These are phyloP conservation scores for Trifolium pratense DNA, from an alignment of 306 rosid genomes.

Conservation along the genomic window DNA sequence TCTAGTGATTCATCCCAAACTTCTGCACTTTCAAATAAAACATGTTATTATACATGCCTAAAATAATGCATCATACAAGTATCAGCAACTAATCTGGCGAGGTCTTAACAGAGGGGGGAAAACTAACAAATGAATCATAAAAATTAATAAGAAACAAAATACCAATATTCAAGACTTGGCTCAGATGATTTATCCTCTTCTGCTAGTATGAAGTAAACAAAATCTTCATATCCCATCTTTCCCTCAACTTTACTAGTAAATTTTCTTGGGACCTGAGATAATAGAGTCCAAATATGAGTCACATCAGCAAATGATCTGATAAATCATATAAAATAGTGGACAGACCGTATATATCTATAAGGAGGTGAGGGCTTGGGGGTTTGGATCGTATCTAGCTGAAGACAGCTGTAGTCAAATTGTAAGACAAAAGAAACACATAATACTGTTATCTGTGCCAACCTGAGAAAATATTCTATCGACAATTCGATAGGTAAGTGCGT, in stretches of 20 bases:
- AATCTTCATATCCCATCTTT: constrained; percentile 99
- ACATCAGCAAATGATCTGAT: constrained; percentile 40
- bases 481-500: constrained; percentile 96
- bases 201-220: constrained; percentile 94
- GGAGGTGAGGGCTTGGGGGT: constrained; percentile 13
- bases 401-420: constrained; percentile 34
- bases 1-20: too few relatives aligned
- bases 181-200: constrained; percentile 98
- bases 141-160: constrained; percentile 45
- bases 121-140: constrained; percentile 17
- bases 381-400: constrained; percentile 23
- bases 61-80: constrained; percentile 10
- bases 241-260: constrained; percentile 94
- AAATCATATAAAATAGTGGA: constrained; percentile 20
- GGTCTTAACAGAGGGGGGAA: neutral
- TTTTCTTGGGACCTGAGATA: constrained; percentile 85
- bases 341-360: neutral
- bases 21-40: neutral
- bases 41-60: constrained; percentile 17
- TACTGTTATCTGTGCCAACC: constrained; percentile 60
- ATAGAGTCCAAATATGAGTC: constrained; percentile 37
- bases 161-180: constrained; percentile 99
- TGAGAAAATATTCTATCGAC: constrained; percentile 99
- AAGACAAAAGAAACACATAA: constrained; percentile 37
- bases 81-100: constrained; percentile 27